Evolutionary conservation across 331 rosid species (phyloP).

Genomic region (Quercus tomentella): DNA sequence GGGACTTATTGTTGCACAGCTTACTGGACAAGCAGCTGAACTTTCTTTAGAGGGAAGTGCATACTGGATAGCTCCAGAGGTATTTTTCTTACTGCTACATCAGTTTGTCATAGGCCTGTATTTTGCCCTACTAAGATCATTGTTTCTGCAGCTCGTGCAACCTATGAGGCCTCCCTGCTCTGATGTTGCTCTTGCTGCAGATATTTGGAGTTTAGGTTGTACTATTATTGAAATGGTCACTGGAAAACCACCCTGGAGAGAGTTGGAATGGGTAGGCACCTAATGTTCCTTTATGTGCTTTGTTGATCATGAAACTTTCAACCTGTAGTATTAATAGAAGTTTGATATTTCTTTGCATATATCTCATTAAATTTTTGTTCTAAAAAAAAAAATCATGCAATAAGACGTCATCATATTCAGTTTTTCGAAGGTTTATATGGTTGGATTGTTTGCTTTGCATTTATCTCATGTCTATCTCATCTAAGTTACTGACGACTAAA

Average conservation of each 20-base stretch:
- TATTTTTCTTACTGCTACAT: conserved; percentile 27
- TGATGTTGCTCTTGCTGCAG: conserved; percentile 78
- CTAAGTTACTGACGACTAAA: too few relatives aligned
- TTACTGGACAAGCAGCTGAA: conserved; percentile 61
- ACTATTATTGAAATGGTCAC: conserved; percentile 88
- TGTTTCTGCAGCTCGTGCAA: conserved; percentile 65
- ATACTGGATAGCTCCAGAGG: conserved; percentile 99
- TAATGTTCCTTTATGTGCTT: background rate
- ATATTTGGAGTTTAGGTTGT: conserved; percentile 94
- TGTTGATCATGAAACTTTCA: background rate
- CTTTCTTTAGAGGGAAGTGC: conserved; percentile 92
- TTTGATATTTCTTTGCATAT: background rate
- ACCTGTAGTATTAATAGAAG: background rate
- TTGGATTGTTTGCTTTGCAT: background rate
- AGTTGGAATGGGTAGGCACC: conserved; percentile 71
- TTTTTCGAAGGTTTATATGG: background rate
- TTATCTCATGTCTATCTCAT: too few relatives aligned
- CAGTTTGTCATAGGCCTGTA: background rate
- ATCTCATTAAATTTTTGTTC: background rate
- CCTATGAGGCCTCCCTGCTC: conserved; percentile 66
- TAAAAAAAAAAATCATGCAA: background rate
- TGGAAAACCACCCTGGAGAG: conserved; percentile 91
- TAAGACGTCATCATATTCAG: background rate
- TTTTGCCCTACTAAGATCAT: conserved; percentile 18
- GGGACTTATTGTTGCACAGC: conserved; percentile 47